A percentile compares a stretch with the other conserved stretches of the same genome.
Conservation (phyloP, 352 stramenopile species). For the Saprolegnia diclina region DNA sequence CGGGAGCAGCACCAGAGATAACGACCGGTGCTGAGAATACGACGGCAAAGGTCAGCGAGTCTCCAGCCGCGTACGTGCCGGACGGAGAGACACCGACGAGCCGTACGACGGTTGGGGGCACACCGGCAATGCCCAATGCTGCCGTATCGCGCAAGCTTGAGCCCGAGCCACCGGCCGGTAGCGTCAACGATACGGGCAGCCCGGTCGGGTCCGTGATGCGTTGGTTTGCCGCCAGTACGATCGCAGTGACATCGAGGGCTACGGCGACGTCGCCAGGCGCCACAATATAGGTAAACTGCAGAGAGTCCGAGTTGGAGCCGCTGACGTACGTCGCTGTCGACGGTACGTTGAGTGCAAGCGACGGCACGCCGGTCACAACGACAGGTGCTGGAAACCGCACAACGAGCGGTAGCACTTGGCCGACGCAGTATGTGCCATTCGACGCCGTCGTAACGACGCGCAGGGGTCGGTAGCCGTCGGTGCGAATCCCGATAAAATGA, state of each 20-base stretch:
- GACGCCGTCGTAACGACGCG: constrained; percentile 34
- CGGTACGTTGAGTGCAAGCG: constrained; percentile 25
- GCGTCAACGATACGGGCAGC: constrained; percentile 44
- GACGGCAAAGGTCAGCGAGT: constrained; percentile 26
- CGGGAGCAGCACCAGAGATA: background rate
- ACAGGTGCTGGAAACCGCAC: constrained; percentile 46
- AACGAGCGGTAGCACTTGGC: constrained; percentile 45
- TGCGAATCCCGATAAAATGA: constrained; percentile 56
- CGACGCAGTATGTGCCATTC: constrained; percentile 50
- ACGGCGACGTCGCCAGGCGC: constrained; percentile 37
- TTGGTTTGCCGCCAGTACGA: constrained; percentile 46
- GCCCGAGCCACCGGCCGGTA: constrained; percentile 31
- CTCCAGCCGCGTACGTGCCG: constrained; percentile 42
- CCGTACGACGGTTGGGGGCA: constrained; percentile 37
- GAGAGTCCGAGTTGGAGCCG: constrained; percentile 8
- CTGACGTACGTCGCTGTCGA: constrained; percentile 16
- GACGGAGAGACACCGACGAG: constrained; percentile 31
- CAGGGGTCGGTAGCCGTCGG: constrained; percentile 45
- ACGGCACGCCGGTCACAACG: constrained; percentile 46
- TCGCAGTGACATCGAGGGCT: constrained; percentile 43
- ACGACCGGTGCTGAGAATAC: constrained; percentile 23
- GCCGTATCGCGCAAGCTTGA: constrained; percentile 45
- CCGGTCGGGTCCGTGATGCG: constrained; percentile 43
- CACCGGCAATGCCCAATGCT: constrained; percentile 44
- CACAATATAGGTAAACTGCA: constrained; percentile 27